A percentile compares a stretch with the other conserved stretches of the same genome.
Evolutionary conservation across 768 basidiomycete genomes (phyloP).

Genomic region (Tylopilus subfusipes): DNA sequence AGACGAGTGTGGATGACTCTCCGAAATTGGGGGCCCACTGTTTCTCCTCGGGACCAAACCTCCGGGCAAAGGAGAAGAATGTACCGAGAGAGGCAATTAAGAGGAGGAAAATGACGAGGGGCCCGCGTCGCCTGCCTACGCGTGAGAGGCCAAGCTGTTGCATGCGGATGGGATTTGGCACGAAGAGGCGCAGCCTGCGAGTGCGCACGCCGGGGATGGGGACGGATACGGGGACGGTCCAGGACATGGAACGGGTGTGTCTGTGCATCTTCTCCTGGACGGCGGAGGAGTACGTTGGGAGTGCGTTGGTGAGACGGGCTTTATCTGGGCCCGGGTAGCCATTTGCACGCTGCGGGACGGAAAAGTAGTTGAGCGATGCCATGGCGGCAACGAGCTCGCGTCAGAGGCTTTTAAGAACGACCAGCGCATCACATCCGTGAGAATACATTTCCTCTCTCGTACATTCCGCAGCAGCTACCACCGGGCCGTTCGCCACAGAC

Average conservation of each 20-base stretch:
- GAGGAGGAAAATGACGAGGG: conserved; percentile 46
- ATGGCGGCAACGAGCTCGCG: conserved; percentile 27
- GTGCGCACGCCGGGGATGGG: conserved; percentile 57
- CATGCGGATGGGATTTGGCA: conserved; percentile 59
- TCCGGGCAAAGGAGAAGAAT: conserved; percentile 56
- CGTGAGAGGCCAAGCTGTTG: conserved; percentile 54
- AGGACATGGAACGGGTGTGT: conserved; percentile 44
- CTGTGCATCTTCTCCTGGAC: conserved; percentile 64
- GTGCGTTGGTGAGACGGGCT: conserved; percentile 38
- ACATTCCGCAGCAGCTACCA: conserved; percentile 25
- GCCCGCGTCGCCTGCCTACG: conserved; percentile 58
- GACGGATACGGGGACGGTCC: conserved; percentile 58
- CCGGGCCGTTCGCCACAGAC: conserved; percentile 75
- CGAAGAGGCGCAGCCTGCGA: conserved; percentile 52
- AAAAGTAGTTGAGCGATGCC: conserved; percentile 48
- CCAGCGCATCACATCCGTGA: conserved; percentile 2
- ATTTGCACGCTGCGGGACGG: conserved; percentile 43
- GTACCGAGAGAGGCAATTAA: conserved; percentile 48
- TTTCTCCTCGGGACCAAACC: conserved; percentile 58
- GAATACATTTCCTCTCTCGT: conserved; percentile 28
- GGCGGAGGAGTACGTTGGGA: conserved; percentile 52
- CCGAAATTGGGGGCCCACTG: conserved; percentile 59
- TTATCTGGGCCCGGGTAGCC: conserved; percentile 45
- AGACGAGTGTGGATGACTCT: conserved; percentile 71
- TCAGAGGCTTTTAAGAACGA: conserved; percentile 14